Evolutionary conservation across 306 rosid species (phyloP), one percentile per base, ranked within the genome.

Genomic region (Citrullus mucosospermus): DNA sequence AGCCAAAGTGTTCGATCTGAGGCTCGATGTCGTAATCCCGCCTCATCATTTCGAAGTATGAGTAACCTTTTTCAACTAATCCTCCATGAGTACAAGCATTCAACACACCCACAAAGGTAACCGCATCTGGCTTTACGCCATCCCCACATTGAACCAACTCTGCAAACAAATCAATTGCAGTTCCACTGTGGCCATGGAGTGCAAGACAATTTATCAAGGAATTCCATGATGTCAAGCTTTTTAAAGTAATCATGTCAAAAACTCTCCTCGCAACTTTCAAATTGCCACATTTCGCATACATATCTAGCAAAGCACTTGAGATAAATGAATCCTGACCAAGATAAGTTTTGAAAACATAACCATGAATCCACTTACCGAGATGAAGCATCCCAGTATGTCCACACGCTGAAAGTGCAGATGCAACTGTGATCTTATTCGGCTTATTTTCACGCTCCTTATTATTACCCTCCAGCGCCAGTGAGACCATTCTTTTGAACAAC

Each of bases 81-180:
- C 98, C 93, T 82, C 88, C 95, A 76, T 91, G 96, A 65, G 98
- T 85, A 76, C 96, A 93, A 41, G 96, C 98, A 86, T 87, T 91
- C 81, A 93, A 81, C 80, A 93, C 78, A 48, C 93, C 91, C 56
- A 93, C 78, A 75, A 93, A 93, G 56, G 98, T 89, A 30, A 91
- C 88, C 85, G 46, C 93, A 67, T 93, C 87, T 0, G 96, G 98
- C 39, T 61, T 79, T 34, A 85, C 70, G 46, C 59, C 78, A 59
- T 66, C 71, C 11, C 81, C 75, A 34, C 28, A 12, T 73, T 62
- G 81, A 81, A 89, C 83, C 93, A 89, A 86, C 71, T 84, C 80
- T 86, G 85, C 85, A 79, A 91, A 93, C 17, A 91, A 18, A 6
- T 73, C 66, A 61, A 91, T 86, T 46, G 98, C 94, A 62, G 56